Base-by-base conservation (phyloP, 495 filamentous ascomycete species). In the Daldinia grandis region DNA sequence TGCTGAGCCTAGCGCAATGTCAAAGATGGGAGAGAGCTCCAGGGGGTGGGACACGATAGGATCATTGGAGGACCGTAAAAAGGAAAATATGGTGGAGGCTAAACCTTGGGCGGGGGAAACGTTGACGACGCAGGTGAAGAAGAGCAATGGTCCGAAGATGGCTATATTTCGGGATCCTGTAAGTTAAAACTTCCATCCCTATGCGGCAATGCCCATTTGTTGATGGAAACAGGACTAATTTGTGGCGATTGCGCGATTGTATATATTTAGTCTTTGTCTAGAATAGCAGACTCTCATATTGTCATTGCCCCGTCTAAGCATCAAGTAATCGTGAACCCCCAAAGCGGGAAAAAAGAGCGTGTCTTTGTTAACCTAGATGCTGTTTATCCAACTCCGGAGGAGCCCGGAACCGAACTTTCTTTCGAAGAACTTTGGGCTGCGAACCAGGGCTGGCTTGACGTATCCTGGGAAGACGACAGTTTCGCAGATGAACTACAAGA, bases 171-270 rank as follows among this genome's bases (percentile, higher is more conserved):
- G 93, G 83, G 95, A 99, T 85, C 87, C 91, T 92, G 95, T 98
- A 89, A 88, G 94, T 87, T 58, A 25, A 67, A 63, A 73, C 40
- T 28, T 66, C 63, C 64, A 65, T 71, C 53, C 76, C 61, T 76
- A 72, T 81, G 78, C 62, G 69, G 72, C 72, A 64, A 67, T 78
- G 83, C 84, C 78, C 84, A 80, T 72, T 86, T 93, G 88, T 97
- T 96, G 94, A 97, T 94, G 86, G 90, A 88, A 87, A 88, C 86
- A 97, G 94, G 94, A 96, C 93, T 97, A 96, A 97, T 93, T 86
- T 80, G 88, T 87, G 78, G 84, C 85, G 80, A 82, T 84, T 86
- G 74, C 82, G 83, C 84, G 81, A 61, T 76, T 71, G 62, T 76
- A 60, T 72, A 73, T 79, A 78, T 86, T 82, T 81, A 85, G 82